Evolutionary conservation across 2,329 filamentous ascomycete genomes (phyloP).

Genomic region (Dendrostoma leiphaemia): DNA sequence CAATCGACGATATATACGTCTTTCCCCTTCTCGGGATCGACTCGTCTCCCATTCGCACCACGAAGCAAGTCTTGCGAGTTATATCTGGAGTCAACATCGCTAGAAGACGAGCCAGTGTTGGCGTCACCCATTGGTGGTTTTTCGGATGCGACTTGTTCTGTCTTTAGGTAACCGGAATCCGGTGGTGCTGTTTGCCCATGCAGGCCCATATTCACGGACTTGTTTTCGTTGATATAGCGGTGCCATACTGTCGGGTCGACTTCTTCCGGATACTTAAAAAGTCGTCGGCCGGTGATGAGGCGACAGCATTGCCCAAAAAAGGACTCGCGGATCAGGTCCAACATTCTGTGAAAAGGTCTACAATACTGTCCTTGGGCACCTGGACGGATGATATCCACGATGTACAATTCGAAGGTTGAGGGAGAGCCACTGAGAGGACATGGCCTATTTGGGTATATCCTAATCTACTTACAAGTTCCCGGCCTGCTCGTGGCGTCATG

Average conservation of each 20-base stretch:
- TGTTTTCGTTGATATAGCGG: conserved; percentile 46
- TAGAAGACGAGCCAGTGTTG: neutral
- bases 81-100: neutral
- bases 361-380: too few species aligned
- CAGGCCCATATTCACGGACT: conserved; percentile 45
- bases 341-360: neutral
- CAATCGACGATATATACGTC: conserved; percentile 50
- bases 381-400: too few species aligned
- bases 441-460: too few species aligned
- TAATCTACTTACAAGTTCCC: too few species aligned
- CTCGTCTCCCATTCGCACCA: neutral
- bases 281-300: conserved; percentile 33
- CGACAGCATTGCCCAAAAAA: conserved; percentile 38
- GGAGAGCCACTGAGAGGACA: too few species aligned
- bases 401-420: too few species aligned
- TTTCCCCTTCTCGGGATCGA: conserved; percentile 51
- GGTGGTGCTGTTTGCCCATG: conserved; percentile 34
- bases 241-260: conserved; percentile 45
- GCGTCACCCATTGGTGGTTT: neutral
- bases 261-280: conserved; percentile 45
- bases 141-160: neutral
- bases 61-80: neutral
- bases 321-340: conserved; percentile 36
- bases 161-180: too few species aligned
- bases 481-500: neutral